Evolutionary conservation across 441 rosid genomes (phyloP), one percentile per base, ranked within the genome.

Genomic region (Brassica hybrid): DNA sequence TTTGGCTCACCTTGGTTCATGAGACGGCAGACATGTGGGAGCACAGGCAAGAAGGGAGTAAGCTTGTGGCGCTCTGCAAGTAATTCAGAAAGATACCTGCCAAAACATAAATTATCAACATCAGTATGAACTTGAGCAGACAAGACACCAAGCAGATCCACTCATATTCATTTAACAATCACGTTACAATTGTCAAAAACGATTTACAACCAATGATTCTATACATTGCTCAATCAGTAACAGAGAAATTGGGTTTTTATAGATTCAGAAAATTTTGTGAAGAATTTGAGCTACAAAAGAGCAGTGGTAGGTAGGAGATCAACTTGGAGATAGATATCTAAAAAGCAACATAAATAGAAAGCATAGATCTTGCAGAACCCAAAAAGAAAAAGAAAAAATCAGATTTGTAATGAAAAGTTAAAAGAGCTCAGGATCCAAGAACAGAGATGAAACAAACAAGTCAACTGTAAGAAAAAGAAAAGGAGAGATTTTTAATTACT

Each of bases 81-180:
- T 79, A 96, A 85, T 78, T 90, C 98, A 0, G 88, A 81, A 43
- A 93, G 89, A 85, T 93, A 96, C 83, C 98, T 96, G 91, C 69
- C 50, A 73, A 57, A 23, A 21, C 45, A 8, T 60, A 65, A 81
- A 59, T 34, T 2, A 34, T 74, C 66, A n/a, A 48, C 67, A 64
- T 80, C 63, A 79, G 70, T 59, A 59, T 30, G 41, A 54, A 8
- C 56, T 27, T 56, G 58, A 64, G 16, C 14, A 71, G 18, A 73
- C 41, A 68, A 79, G 19, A 58, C 8, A 57, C 48, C n/a, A 67
- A 19, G 69, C 54, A 71, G 32, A 52, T 67, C 62, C 52, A 56
- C 23, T 48, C 19, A 16, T 52, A 14, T 14, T 52, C 19, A 52
- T 17, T 57, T 21, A 19, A 19, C 25, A 69, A 62, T 36, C 57